These are phyloP conservation scores for Mortierella claussenii DNA, from an alignment of 192 early-diverging fungal species.

Conservation along the genomic window DNA sequence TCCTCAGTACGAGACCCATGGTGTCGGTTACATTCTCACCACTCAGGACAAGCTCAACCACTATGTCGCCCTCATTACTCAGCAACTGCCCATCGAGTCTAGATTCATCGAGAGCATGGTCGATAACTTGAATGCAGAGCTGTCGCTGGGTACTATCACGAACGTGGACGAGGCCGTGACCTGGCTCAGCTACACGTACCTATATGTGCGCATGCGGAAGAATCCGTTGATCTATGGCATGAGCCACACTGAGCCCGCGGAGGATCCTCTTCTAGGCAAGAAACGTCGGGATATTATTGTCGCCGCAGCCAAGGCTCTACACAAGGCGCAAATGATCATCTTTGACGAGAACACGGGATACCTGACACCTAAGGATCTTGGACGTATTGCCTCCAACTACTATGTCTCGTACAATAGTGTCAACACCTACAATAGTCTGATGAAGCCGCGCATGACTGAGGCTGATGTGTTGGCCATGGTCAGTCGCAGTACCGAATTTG, in stretches of 20 bases:
- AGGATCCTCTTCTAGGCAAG: constrained; percentile 84
- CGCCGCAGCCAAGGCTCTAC: constrained; percentile 77
- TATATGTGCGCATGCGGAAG: constrained; percentile 95
- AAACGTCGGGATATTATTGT: constrained; percentile 86
- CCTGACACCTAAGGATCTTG: constrained; percentile 90
- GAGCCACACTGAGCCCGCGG: constrained; percentile 73
- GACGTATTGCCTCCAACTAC: constrained; percentile 92
- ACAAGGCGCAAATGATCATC: constrained; percentile 93
- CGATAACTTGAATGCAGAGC: constrained; percentile 98
- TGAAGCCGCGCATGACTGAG: constrained; percentile 93
- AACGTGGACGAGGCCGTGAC: constrained; percentile 93
- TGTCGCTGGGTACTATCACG: constrained; percentile 95
- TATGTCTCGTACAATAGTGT: constrained; percentile 92
- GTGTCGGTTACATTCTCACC: constrained; percentile 95
- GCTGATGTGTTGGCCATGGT: constrained; percentile 93
- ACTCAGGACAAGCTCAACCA: constrained; percentile 92
- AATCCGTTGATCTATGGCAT: constrained; percentile 97
- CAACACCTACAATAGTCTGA: constrained; percentile 85
- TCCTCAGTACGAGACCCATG: constrained; percentile 90
- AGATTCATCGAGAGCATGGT: constrained; percentile 85
- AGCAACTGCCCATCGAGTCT: constrained; percentile 98
- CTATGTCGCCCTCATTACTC: constrained; percentile 94
- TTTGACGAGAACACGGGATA: constrained; percentile 86
- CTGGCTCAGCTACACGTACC: constrained; percentile 98
- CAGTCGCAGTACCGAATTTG: constrained; percentile 92